These are phyloP conservation scores for Teratosphaeria gauchensis DNA, from an alignment of 2,329 filamentous ascomycete genomes.

Conservation along the genomic window DNA sequence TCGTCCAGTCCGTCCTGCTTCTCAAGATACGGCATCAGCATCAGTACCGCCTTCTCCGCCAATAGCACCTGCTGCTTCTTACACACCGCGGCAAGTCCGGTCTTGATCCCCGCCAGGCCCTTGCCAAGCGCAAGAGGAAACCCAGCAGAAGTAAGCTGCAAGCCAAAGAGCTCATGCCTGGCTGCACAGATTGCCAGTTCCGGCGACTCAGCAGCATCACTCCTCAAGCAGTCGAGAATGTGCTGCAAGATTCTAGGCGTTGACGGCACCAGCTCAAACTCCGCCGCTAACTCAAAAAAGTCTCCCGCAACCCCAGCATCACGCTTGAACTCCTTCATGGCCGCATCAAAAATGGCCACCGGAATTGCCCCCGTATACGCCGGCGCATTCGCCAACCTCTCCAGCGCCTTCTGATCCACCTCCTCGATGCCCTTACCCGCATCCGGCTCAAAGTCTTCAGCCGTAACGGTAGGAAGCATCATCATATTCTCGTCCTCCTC, in stretches of 20 bases:
- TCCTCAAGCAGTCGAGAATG: conserved; percentile 54
- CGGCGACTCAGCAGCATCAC: conserved; percentile 43
- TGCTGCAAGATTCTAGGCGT: conserved; percentile 60
- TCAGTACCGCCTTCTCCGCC: conserved; percentile 38
- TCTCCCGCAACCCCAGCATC: conserved; percentile 55
- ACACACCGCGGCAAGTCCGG: conserved; percentile 32
- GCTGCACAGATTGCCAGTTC: conserved; percentile 58
- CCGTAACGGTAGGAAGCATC: conserved; percentile 49
- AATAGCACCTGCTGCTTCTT: conserved; percentile 26
- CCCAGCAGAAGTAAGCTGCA: conserved; percentile 53
- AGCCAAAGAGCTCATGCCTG: conserved; percentile 57
- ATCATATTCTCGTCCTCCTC: conserved; percentile 44
- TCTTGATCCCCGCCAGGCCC: conserved; percentile 54
- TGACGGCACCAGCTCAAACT: conserved; percentile 58
- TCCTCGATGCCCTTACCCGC: conserved; percentile 39
- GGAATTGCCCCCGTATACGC: conserved; percentile 90
- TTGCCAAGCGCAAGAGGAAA: conserved; percentile 65
- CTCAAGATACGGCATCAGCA: conserved; percentile 39
- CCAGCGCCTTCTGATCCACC: conserved; percentile 46
- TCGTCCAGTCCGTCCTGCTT: conserved; percentile 35
- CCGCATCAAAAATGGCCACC: conserved; percentile 79
- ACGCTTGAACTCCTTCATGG: conserved; percentile 67
- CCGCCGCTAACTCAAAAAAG: conserved; percentile 72
- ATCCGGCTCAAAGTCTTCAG: conserved; percentile 52
- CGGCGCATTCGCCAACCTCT: conserved; percentile 60